phyloP scores from a whole-genome alignment of 164 flowering plant species.

The Chloranthus sessilifolius region DNA sequence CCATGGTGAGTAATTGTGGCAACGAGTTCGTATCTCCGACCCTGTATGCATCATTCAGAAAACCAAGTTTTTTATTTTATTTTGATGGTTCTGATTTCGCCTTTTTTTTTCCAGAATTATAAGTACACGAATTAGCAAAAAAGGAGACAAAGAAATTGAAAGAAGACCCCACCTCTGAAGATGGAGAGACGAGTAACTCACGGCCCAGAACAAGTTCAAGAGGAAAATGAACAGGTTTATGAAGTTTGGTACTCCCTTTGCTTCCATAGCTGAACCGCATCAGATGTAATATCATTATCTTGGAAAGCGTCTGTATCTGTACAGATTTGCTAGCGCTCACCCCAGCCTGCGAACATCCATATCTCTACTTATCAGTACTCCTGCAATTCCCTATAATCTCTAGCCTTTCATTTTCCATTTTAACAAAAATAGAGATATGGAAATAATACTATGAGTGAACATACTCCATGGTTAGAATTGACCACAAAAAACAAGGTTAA shows the following conservation, averaged over 20 bases:
- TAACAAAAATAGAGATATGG: too few relatives aligned
- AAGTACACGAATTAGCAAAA: neutral
- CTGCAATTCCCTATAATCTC: too few relatives aligned
- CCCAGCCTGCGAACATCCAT: conserved; percentile 22
- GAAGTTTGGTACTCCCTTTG: conserved; percentile 88
- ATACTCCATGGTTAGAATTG: too few relatives aligned
- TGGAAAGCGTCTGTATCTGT: conserved; percentile 71
- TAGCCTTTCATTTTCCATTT: too few relatives aligned
- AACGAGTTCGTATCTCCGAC: conserved; percentile 83
- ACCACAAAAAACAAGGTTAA: too few relatives aligned
- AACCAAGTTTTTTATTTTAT: neutral
- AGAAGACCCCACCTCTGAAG: conserved; percentile 51
- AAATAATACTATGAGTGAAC: too few relatives aligned
- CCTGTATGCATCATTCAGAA: conserved; percentile 31
- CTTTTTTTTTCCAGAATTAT: neutral
- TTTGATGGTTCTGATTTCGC: neutral
- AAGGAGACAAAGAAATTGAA: neutral
- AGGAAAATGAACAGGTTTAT: conserved; percentile 76
- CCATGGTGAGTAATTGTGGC: conserved; percentile 93
- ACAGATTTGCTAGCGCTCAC: conserved; percentile 76
- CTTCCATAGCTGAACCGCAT: conserved; percentile 94
- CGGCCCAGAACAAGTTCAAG: conserved; percentile 68
- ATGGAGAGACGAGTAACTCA: conserved; percentile 65
- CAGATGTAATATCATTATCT: conserved; percentile 88
- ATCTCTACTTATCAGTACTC: neutral